phyloP scores from a whole-genome alignment of 2,329 filamentous ascomycete genomes.

The Elsinoe fawcettii region DNA sequence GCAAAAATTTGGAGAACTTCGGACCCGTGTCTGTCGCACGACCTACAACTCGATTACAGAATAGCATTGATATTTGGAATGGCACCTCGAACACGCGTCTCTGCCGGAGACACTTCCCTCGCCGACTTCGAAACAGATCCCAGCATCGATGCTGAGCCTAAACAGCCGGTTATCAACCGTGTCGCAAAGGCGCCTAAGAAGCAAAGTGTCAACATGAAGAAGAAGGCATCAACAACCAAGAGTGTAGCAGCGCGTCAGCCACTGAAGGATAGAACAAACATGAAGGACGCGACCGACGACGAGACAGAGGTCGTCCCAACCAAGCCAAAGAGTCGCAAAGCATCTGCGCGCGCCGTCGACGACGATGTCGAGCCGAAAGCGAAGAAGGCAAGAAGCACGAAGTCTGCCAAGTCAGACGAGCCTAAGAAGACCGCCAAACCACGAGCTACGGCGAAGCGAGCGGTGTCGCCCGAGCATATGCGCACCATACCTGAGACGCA shows the following conservation, averaged over 20 bases:
- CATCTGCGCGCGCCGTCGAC: conserved; percentile 12
- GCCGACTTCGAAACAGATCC: conserved; percentile 12
- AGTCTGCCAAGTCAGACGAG: conserved; percentile 18
- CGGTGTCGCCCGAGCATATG: conserved; percentile 29
- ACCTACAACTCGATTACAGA: background rate
- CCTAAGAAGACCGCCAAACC: conserved; percentile 18
- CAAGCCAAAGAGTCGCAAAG: conserved; percentile 21
- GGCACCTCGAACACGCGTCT: conserved; percentile 6
- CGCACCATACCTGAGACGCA: conserved; percentile 42
- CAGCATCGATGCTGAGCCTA: background rate
- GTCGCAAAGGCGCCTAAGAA: conserved; percentile 24
- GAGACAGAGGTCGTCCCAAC: conserved; percentile 18
- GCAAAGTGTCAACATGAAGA: conserved; percentile 17
- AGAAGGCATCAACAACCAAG: conserved; percentile 23
- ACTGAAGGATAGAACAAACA: conserved; percentile 34
- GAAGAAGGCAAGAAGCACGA: conserved; percentile 22
- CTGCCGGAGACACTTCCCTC: background rate
- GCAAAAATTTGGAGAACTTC: background rate
- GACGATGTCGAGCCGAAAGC: conserved; percentile 17
- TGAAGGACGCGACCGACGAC: conserved; percentile 34
- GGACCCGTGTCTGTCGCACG: background rate
- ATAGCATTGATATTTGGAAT: background rate
- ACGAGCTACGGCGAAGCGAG: conserved; percentile 24
- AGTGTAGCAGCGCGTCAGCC: conserved; percentile 33
- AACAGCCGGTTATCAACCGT: conserved; percentile 18